A percentile compares a stretch with the other conserved stretches of the same genome.
phyloP scores from a whole-genome alignment of 2,329 filamentous ascomycete species.

The Pestalotiopsis sp. region DNA sequence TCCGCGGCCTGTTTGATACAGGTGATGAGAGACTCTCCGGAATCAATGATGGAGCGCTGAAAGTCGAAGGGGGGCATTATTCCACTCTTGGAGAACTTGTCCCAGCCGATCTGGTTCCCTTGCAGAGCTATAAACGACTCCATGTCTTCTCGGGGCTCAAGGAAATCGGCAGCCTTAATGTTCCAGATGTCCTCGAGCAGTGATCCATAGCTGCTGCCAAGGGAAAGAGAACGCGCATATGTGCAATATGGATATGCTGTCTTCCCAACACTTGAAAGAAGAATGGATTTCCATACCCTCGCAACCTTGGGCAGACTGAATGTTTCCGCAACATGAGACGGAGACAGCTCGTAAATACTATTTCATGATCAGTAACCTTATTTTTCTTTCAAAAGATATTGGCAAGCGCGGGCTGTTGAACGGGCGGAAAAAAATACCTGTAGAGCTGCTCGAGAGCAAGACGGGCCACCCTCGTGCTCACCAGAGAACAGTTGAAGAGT shows the following conservation, averaged over 20 bases:
- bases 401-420: neutral
- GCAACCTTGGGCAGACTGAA: constrained; percentile 54
- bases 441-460: constrained; percentile 66
- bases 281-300: constrained; percentile 68
- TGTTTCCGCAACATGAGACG: constrained; percentile 44
- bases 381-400: neutral
- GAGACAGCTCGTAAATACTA: constrained; percentile 50
- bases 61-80: constrained; percentile 31
- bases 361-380: constrained; percentile 20
- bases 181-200: constrained; percentile 56
- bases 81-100: constrained; percentile 22
- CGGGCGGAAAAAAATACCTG: constrained; percentile 44
- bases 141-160: constrained; percentile 38
- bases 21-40: constrained; percentile 59
- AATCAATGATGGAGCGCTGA: constrained; percentile 45
- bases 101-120: constrained; percentile 2
- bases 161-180: constrained; percentile 37
- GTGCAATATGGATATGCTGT: constrained; percentile 71
- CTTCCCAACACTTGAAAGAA: constrained; percentile 63
- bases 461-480: constrained; percentile 57
- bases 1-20: constrained; percentile 44
- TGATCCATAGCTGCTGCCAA: constrained; percentile 63
- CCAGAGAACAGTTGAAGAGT: constrained; percentile 60
- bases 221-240: constrained; percentile 66
- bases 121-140: constrained; percentile 33